These are phyloP conservation scores for Torrubiella hemipterigena DNA, from an alignment of 2,329 filamentous ascomycete species.

Conservation along the genomic window DNA sequence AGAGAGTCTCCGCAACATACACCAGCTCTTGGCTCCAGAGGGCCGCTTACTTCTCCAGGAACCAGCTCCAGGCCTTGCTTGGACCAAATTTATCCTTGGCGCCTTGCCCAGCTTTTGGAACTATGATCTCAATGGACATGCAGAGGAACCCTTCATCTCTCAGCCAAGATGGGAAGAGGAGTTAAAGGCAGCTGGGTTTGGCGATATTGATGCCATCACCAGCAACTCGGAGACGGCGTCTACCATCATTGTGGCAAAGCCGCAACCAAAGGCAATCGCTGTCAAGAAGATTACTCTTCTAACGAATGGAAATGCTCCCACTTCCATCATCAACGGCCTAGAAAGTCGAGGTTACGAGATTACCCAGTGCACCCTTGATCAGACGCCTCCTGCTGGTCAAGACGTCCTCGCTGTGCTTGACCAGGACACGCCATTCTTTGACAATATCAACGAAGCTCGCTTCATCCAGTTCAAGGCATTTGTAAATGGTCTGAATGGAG, in stretches of 20 bases:
- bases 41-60: background rate
- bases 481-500: background rate
- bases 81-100: too few relatives aligned
- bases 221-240: too few relatives aligned
- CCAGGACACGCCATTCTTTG: slow-evolving; percentile 12
- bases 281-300: too few relatives aligned
- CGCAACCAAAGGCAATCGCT: too few relatives aligned
- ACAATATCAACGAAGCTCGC: slow-evolving; percentile 6
- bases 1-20: background rate
- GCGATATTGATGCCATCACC: too few relatives aligned
- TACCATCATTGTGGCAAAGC: too few relatives aligned
- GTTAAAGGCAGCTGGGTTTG: too few relatives aligned
- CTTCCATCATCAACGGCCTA: background rate
- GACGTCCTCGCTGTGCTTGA: slow-evolving; percentile 13
- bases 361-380: slow-evolving; percentile 5
- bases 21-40: background rate
- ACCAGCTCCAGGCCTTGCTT: background rate
- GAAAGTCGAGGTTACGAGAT: background rate
- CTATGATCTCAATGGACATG: too few relatives aligned
- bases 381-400: slow-evolving; percentile 6
- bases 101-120: too few relatives aligned
- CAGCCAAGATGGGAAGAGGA: too few relatives aligned
- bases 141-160: too few relatives aligned
- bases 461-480: slow-evolving; percentile 6
- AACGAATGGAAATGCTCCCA: too few relatives aligned